Conservation (phyloP, 2,329 filamentous ascomycete species). For the Pseudopyricularia javanii region DNA sequence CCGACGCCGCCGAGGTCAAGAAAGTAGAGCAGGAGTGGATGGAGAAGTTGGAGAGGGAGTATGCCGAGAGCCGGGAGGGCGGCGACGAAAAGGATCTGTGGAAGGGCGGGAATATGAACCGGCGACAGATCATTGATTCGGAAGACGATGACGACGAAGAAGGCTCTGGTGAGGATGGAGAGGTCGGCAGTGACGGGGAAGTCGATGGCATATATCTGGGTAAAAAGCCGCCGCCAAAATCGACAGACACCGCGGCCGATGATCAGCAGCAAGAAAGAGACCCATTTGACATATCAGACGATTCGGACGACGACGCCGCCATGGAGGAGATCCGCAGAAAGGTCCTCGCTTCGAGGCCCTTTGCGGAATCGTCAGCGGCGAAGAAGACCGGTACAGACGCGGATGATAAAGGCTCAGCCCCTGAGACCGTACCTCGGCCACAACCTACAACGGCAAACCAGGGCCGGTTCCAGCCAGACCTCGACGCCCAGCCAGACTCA, state of each 20-base stretch:
- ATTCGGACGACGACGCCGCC: conserved; percentile 57
- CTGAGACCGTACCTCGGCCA: conserved; percentile 46
- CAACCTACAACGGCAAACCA: neutral
- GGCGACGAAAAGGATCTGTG: conserved; percentile 69
- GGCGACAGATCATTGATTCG: conserved; percentile 15
- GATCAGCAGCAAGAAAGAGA: conserved; percentile 40
- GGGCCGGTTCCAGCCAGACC: conserved; percentile 43
- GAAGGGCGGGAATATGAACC: conserved; percentile 81
- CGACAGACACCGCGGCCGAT: conserved; percentile 15
- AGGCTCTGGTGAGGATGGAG: conserved; percentile 26
- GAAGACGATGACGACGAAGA: conserved; percentile 30
- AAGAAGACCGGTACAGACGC: neutral
- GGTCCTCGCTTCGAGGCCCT: conserved; percentile 85
- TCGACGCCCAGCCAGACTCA: conserved; percentile 59
- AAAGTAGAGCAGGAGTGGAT: conserved; percentile 80
- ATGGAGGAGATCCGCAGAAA: conserved; percentile 88
- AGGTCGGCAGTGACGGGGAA: conserved; percentile 27
- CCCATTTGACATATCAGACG: conserved; percentile 66
- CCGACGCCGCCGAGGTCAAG: conserved; percentile 72
- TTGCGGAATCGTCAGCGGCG: conserved; percentile 43
- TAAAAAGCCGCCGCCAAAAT: conserved; percentile 28
- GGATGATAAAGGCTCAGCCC: conserved; percentile 10
- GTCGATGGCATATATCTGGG: conserved; percentile 50
- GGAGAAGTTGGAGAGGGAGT: conserved; percentile 79
- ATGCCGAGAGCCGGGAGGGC: conserved; percentile 61